A percentile compares a stretch with the other conserved stretches of the same genome.
Conservation (phyloP, 164 flowering plant species). For the Chloranthus sessilifolius region DNA sequence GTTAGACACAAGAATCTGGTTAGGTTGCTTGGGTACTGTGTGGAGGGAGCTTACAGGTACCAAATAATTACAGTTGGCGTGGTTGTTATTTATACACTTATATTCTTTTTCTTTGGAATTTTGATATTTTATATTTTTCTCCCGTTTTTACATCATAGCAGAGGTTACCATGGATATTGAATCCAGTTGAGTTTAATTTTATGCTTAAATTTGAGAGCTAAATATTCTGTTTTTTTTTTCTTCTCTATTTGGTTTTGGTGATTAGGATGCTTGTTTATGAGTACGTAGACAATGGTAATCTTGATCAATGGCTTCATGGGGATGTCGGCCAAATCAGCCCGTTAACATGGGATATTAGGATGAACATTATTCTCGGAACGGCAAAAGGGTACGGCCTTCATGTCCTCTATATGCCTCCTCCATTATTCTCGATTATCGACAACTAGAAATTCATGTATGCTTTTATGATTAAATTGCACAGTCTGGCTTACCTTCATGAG, state of each 20-base stretch:
- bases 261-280: slow-evolving; percentile 97
- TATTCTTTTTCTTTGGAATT: neutral
- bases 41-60: slow-evolving; percentile 97
- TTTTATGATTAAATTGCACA: slow-evolving; percentile 30
- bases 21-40: slow-evolving; percentile 90
- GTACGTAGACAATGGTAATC: slow-evolving; percentile 87
- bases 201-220: neutral
- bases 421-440: neutral
- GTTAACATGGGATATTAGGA: slow-evolving; percentile 85
- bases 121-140: neutral
- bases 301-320: slow-evolving; percentile 98
- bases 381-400: slow-evolving; percentile 97
- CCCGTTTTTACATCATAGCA: no score
- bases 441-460: neutral
- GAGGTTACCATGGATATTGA: neutral
- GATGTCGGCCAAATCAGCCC: slow-evolving; percentile 91
- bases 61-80: neutral
- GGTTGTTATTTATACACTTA: neutral
- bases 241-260: slow-evolving; percentile 4
- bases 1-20: slow-evolving; percentile 96
- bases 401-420: neutral
- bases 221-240: neutral
- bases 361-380: slow-evolving; percentile 83
- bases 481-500: slow-evolving; percentile 96
- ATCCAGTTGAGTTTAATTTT: neutral